Percentiles rank a stretch among this genome's conserved stretches.
These are phyloP conservation scores for Striga hermonthica DNA, from an alignment of 305 asterid genomes.

Conservation along the genomic window DNA sequence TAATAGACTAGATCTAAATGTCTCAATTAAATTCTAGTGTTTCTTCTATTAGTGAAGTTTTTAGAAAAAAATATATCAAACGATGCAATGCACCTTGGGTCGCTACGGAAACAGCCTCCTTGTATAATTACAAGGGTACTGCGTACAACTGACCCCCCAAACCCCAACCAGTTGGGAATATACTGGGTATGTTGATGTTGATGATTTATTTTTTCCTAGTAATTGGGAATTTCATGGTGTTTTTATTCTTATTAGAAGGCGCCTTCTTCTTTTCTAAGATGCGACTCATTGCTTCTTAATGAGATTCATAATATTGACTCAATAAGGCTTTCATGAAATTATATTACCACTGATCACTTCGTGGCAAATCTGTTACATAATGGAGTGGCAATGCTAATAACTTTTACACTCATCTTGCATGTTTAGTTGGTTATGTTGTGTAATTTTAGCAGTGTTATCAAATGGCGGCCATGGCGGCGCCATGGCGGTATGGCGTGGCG, in stretches of 20 bases:
- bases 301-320: slow-evolving; percentile 15
- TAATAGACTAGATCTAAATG: too few relatives aligned
- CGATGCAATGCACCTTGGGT: too few relatives aligned
- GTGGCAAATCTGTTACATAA: slow-evolving; percentile 6
- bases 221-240: slow-evolving; percentile 9
- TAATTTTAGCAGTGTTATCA: neutral
- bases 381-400: slow-evolving; percentile 1
- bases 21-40: too few relatives aligned
- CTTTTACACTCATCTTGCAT: slow-evolving; percentile 9
- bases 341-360: neutral
- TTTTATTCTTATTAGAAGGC: neutral
- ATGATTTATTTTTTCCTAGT: neutral
- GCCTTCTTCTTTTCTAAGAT: slow-evolving; percentile 11
- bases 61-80: too few relatives aligned
- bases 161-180: too few relatives aligned
- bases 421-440: slow-evolving; percentile 11
- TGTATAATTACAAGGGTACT: too few relatives aligned
- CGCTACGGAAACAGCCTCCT: too few relatives aligned
- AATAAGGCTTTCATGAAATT: neutral
- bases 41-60: too few relatives aligned
- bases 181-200: too few relatives aligned
- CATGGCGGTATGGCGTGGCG: too few relatives aligned
- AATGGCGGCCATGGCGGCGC: too few relatives aligned
- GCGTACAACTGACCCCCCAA: too few relatives aligned
- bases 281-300: neutral